phyloP scores from a whole-genome alignment of 345 rosid genomes.

The Turnera subulata region DNA sequence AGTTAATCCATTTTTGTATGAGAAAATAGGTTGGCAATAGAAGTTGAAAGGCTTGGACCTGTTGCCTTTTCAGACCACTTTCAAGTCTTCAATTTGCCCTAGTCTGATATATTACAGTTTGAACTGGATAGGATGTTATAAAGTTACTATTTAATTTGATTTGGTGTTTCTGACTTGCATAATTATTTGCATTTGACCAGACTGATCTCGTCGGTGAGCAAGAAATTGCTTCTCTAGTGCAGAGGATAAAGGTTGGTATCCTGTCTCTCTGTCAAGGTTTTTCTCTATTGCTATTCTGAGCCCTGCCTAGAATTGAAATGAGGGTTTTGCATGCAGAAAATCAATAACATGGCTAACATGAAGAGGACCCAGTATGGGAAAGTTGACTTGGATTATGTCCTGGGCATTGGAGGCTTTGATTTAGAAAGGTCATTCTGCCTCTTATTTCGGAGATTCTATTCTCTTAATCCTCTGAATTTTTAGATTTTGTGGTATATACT shows the following conservation, averaged over 20 bases:
- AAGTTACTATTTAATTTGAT: not conserved
- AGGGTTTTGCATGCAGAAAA: conserved; percentile 42
- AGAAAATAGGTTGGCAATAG: not conserved
- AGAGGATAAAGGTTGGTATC: conserved; percentile 58
- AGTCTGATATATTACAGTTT: no score
- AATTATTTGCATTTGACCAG: conserved; percentile 34
- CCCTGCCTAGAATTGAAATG: conserved; percentile 12
- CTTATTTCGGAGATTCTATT: no score
- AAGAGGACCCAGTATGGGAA: conserved; percentile 73
- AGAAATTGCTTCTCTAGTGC: conserved; percentile 57
- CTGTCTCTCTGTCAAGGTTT: not conserved
- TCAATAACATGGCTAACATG: conserved; percentile 75
- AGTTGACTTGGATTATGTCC: conserved; percentile 93
- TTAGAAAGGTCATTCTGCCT: conserved; percentile 57
- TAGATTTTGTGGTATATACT: no score
- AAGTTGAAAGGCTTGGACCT: not conserved
- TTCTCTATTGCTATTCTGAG: conserved; percentile 8
- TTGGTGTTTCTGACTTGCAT: conserved; percentile 13
- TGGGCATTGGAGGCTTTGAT: conserved; percentile 98
- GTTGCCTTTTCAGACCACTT: not conserved
- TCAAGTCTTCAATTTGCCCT: not conserved
- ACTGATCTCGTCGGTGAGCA: conserved; percentile 82
- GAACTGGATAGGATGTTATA: no score
- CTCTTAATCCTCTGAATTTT: no score
- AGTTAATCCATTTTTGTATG: not conserved